Evolutionary conservation across 495 filamentous ascomycete species (phyloP).

Genomic region (Beverwykella pulmonaria): DNA sequence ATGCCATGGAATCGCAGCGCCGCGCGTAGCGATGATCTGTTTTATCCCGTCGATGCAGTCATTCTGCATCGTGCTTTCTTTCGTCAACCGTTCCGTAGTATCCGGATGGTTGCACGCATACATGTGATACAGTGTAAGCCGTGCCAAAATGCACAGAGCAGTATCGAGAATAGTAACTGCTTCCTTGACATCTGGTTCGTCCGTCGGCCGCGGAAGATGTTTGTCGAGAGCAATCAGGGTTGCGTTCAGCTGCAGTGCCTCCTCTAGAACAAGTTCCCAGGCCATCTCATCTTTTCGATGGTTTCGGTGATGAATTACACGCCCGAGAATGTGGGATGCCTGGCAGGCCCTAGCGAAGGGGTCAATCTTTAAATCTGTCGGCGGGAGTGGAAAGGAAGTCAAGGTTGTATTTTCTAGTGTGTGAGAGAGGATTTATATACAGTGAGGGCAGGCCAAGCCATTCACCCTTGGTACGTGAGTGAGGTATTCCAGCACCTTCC

Average conservation of each 20-base stretch:
- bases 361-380: not conserved
- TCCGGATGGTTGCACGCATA: conserved; percentile 3
- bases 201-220: not conserved
- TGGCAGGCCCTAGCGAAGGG: conserved; percentile 3
- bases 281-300: not conserved
- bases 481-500: no score
- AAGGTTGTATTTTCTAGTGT: no score
- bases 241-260: conserved; percentile 1
- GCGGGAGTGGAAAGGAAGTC: conserved; percentile 6
- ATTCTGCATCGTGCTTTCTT: not conserved
- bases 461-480: no score
- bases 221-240: conserved; percentile 7
- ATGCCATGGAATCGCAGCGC: not conserved
- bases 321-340: conserved; percentile 6
- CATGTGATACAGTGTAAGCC: not conserved
- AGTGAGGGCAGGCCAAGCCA: no score
- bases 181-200: not conserved
- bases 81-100: not conserved
- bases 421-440: no score
- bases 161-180: not conserved
- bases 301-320: not conserved
- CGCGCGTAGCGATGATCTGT: conserved; percentile 1
- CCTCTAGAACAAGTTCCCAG: not conserved
- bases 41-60: not conserved
- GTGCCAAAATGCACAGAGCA: not conserved